These are phyloP conservation scores for Plasmodium knowlesi DNA, from an alignment of 169 alveolate species.

Conservation along the genomic window DNA sequence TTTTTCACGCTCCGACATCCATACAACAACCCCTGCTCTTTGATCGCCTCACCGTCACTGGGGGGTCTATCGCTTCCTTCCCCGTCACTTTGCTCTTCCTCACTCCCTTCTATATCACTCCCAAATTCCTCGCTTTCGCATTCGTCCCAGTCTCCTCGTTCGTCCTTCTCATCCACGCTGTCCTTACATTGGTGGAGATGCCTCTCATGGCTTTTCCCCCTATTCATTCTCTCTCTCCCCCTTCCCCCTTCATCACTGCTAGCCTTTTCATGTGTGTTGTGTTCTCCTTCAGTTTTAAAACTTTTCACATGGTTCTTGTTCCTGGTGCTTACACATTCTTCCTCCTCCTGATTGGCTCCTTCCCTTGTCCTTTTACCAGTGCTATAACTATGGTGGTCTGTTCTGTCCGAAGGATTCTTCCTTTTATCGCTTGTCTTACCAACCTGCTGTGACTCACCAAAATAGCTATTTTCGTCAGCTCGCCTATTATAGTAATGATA, in stretches of 20 bases:
- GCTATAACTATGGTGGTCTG: background rate
- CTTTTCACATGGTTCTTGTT: background rate
- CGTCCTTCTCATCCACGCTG: background rate
- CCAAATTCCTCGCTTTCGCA: background rate
- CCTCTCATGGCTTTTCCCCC: background rate
- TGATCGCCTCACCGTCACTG: conserved; percentile 25
- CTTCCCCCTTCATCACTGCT: background rate
- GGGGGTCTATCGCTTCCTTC: background rate
- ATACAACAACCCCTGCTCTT: conserved; percentile 17
- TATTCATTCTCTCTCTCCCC: too few species aligned
- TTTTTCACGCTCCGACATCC: conserved; percentile 81
- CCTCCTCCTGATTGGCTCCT: background rate
- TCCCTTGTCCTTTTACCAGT: background rate
- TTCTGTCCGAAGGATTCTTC: background rate
- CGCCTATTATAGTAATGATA: background rate
- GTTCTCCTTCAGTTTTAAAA: background rate
- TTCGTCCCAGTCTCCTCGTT: background rate
- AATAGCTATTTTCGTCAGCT: background rate
- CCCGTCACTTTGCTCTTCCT: background rate
- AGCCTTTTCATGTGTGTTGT: background rate
- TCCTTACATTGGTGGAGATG: background rate
- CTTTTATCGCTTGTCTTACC: background rate
- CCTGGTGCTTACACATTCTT: background rate
- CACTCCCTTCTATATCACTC: background rate
- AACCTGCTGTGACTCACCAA: background rate